These are phyloP conservation scores for Cystobasidium pallidum DNA, from an alignment of 1,284 basidiomycete species.

Conservation along the genomic window DNA sequence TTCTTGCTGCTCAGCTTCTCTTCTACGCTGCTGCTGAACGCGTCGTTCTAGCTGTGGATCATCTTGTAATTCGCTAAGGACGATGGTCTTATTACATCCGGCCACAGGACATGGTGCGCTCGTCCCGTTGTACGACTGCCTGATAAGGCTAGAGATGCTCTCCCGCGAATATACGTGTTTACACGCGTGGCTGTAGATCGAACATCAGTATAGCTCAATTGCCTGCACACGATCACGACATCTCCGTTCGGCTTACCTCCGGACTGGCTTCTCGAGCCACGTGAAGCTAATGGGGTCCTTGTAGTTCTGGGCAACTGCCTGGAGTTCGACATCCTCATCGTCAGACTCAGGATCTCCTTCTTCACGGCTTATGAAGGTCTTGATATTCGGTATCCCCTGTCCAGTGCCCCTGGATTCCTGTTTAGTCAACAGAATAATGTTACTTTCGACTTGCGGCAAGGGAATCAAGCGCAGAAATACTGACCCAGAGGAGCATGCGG, in stretches of 20 bases:
- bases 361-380: constrained; percentile 32
- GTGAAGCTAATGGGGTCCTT: constrained; percentile 42
- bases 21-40: constrained; percentile 17
- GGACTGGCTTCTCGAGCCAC: constrained; percentile 42
- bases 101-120: constrained; percentile 31
- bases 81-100: constrained; percentile 36
- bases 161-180: constrained; percentile 38
- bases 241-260: background rate
- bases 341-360: constrained; percentile 39
- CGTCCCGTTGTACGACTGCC: background rate
- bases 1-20: constrained; percentile 24
- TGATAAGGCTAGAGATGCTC: constrained; percentile 22
- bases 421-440: background rate
- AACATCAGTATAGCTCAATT: background rate
- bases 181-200: constrained; percentile 21
- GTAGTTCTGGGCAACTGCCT: constrained; percentile 19
- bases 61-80: constrained; percentile 18
- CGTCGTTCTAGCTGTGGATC: constrained; percentile 37
- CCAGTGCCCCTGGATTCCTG: constrained; percentile 25
- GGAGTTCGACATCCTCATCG: constrained; percentile 40
- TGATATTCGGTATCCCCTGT: constrained; percentile 26
- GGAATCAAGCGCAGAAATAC: too few relatives aligned
- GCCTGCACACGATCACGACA: background rate
- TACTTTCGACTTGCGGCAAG: background rate
- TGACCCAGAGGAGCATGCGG: constrained; percentile 25